These are phyloP conservation scores for Cavenderia fasciculata DNA, from an alignment of 78 protist species.

Conservation along the genomic window DNA sequence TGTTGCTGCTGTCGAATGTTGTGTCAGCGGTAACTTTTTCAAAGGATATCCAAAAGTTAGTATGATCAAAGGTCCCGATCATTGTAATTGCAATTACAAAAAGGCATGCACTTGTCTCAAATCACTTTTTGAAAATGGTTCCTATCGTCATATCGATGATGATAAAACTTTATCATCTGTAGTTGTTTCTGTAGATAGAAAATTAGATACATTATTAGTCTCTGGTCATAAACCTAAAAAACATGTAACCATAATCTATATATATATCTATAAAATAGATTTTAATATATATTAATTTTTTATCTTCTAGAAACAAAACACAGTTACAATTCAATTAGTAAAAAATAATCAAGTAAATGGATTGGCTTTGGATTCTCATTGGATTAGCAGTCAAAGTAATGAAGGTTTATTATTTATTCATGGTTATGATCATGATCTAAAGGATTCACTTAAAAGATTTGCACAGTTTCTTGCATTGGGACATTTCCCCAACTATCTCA, in stretches of 20 bases:
- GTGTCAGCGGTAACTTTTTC: constrained; percentile 82
- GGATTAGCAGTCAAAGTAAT: constrained; percentile 66
- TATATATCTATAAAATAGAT: no score
- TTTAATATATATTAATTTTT: no score
- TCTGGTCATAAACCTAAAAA: constrained; percentile 62
- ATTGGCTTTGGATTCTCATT: constrained; percentile 43
- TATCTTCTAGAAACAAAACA: constrained; percentile 2
- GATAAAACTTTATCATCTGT: constrained; percentile 69
- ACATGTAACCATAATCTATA: background rate
- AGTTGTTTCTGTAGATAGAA: constrained; percentile 68
- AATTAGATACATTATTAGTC: constrained; percentile 55
- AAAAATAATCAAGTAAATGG: background rate
- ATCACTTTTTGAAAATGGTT: constrained; percentile 19
- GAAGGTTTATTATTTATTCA: constrained; percentile 81
- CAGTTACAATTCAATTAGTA: constrained; percentile 21
- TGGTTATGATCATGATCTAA: constrained; percentile 75
- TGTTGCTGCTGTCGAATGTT: constrained; percentile 78
- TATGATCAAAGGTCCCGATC: constrained; percentile 75
- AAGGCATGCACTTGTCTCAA: constrained; percentile 35
- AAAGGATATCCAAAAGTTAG: constrained; percentile 71
- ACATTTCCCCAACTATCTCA: constrained; percentile 74
- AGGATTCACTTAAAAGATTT: constrained; percentile 73
- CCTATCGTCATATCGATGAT: constrained; percentile 77
- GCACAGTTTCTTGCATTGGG: constrained; percentile 83
- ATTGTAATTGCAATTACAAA: constrained; percentile 34